Evolutionary conservation across 2,329 filamentous ascomycete genomes (phyloP).

Genomic region (Pezicula radicicola): DNA sequence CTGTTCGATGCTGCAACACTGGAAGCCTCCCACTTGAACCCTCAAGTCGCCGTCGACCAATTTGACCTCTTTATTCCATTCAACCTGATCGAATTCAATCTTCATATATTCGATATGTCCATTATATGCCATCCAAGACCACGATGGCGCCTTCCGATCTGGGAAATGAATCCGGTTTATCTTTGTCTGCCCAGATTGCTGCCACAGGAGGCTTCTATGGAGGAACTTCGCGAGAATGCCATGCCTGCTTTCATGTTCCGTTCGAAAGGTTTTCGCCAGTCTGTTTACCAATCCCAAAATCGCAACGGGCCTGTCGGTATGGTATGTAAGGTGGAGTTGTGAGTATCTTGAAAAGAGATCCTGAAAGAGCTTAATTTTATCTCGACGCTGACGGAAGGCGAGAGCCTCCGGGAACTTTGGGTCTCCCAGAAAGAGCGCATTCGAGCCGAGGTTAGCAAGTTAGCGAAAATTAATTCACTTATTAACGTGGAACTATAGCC

Average conservation of each 20-base stretch:
- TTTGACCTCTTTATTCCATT: constrained; percentile 2
- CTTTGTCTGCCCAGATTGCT: neutral
- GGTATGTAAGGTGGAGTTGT: neutral
- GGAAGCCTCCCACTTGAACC: neutral
- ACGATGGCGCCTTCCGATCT: constrained; percentile 20
- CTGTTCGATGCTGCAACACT: neutral
- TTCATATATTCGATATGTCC: constrained; percentile 28
- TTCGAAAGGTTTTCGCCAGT: neutral
- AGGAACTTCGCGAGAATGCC: constrained; percentile 1
- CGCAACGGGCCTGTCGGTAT: neutral
- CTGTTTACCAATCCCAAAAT: neutral
- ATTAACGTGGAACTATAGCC: neutral
- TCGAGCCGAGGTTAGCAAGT: neutral
- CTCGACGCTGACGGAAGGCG: neutral
- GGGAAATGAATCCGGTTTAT: neutral
- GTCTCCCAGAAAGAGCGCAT: neutral
- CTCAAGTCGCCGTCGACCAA: neutral
- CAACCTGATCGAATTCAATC: constrained; percentile 13
- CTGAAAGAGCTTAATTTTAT: neutral
- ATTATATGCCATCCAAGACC: constrained; percentile 34
- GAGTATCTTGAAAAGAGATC: neutral
- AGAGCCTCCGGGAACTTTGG: neutral
- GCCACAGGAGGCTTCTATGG: constrained; percentile 4
- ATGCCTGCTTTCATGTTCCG: neutral
- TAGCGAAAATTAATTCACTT: neutral